Evolutionary conservation across 306 rosid genomes (phyloP).

Genomic region (Coriaria nepalensis): DNA sequence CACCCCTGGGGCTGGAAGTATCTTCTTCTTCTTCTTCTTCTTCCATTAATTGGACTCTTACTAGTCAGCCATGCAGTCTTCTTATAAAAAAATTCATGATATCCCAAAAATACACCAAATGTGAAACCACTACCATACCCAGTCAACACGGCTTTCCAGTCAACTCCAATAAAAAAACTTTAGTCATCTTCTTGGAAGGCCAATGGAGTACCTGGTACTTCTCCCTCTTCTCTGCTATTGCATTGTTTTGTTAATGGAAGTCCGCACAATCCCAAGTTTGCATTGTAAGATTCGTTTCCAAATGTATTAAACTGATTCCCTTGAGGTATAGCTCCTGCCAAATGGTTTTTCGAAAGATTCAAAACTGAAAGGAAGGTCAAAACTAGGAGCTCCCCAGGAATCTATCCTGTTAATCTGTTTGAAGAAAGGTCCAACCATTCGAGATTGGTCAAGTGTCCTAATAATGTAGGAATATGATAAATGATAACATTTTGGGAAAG

Average conservation of each 20-base stretch:
- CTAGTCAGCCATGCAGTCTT: too few species aligned
- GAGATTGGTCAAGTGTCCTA: conserved; percentile 15
- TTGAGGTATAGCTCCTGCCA: conserved; percentile 21
- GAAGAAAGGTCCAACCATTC: conserved; percentile 30
- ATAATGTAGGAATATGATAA: conserved; percentile 17
- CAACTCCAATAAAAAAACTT: neutral
- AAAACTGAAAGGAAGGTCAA: conserved; percentile 6
- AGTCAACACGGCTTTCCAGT: neutral
- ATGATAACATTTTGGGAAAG: conserved; percentile 20
- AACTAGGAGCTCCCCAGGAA: conserved; percentile 14
- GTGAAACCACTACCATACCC: conserved; percentile 9
- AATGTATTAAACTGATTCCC: conserved; percentile 31
- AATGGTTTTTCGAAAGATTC: conserved; percentile 24
- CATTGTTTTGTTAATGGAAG: conserved; percentile 18
- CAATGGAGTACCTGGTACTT: neutral
- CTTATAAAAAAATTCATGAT: conserved; percentile 1
- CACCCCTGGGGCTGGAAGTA: too few species aligned
- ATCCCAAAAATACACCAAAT: conserved; percentile 6
- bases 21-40: too few species aligned
- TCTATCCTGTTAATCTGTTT: conserved; percentile 4
- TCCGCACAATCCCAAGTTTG: conserved; percentile 22
- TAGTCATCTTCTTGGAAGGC: conserved; percentile 3
- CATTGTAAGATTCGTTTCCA: conserved; percentile 12
- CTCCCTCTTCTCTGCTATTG: neutral
- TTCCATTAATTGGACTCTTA: too few species aligned